Conservation (phyloP, 108 stramenopile genomes). For the Stephanodiscus triporus region DNA sequence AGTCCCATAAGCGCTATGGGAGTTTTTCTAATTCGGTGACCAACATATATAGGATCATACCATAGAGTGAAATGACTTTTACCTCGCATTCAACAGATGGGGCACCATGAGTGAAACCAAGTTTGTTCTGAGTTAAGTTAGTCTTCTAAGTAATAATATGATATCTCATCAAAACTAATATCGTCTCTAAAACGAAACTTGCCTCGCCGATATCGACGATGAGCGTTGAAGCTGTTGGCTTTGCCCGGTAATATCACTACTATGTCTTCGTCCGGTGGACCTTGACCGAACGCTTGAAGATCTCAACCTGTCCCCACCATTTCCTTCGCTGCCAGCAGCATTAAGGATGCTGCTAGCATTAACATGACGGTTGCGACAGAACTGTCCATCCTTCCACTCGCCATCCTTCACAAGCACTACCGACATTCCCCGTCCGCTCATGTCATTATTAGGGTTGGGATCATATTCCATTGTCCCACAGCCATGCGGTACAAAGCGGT, state of each 20-base stretch:
- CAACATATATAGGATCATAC: too few relatives aligned
- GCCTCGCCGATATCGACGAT: background rate
- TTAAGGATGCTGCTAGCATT: background rate
- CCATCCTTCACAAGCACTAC: conserved; percentile 22
- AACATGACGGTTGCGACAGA: conserved; percentile 5
- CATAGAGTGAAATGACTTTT: too few relatives aligned
- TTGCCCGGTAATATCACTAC: background rate
- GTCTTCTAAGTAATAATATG: background rate
- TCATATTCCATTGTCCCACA: conserved; percentile 34
- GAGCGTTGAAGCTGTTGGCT: background rate
- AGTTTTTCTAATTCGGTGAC: too few relatives aligned
- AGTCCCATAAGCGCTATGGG: too few relatives aligned
- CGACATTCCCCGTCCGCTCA: background rate
- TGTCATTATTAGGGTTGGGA: conserved; percentile 5
- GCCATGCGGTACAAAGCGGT: conserved; percentile 39
- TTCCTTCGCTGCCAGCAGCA: background rate
- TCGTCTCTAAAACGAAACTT: too few relatives aligned
- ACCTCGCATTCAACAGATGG: too few relatives aligned
- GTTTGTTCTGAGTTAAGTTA: too few relatives aligned
- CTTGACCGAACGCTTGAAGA: too few relatives aligned
- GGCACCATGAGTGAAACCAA: too few relatives aligned
- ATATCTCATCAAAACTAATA: background rate
- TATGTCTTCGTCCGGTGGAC: background rate
- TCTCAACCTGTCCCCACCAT: too few relatives aligned
- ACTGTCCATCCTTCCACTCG: conserved; percentile 41